Evolutionary conservation across 768 basidiomycete species (phyloP).

Genomic region (Leccinum uliginosum): DNA sequence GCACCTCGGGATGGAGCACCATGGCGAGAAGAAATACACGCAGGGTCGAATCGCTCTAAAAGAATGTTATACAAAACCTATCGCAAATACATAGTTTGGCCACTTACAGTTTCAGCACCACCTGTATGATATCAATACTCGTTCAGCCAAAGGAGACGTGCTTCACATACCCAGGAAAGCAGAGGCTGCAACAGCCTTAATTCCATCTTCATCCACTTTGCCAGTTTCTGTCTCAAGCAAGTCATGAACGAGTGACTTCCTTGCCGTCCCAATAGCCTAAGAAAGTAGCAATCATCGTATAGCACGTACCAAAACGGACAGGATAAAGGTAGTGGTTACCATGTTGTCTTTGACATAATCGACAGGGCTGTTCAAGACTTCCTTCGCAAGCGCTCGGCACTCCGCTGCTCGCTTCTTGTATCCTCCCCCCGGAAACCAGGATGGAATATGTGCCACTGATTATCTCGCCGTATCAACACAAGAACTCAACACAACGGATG

Average conservation of each 20-base stretch:
- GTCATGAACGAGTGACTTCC: constrained; percentile 19
- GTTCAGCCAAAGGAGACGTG: neutral
- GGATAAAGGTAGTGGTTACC: constrained; percentile 5
- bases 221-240: constrained; percentile 6
- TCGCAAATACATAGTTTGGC: neutral
- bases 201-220: constrained; percentile 2
- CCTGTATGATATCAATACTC: constrained; percentile 8
- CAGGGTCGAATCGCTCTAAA: constrained; percentile 15
- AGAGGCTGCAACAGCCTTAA: constrained; percentile 24
- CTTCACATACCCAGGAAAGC: constrained; percentile 19
- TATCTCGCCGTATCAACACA: neutral
- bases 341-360: constrained; percentile 22
- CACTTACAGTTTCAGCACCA: constrained; percentile 26
- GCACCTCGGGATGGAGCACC: constrained; percentile 30
- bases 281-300: neutral
- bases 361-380: constrained; percentile 19
- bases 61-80: neutral
- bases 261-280: constrained; percentile 19
- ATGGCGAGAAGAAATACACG: constrained; percentile 32
- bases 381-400: constrained; percentile 19
- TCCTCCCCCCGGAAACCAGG: constrained; percentile 32
- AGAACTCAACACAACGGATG: neutral
- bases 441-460: constrained; percentile 28
- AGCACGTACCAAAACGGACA: neutral
- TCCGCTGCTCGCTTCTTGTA: constrained; percentile 18